Evolutionary conservation across 345 rosid species (phyloP), one percentile per base, ranked within the genome.

Genomic region (Populus tremula): DNA sequence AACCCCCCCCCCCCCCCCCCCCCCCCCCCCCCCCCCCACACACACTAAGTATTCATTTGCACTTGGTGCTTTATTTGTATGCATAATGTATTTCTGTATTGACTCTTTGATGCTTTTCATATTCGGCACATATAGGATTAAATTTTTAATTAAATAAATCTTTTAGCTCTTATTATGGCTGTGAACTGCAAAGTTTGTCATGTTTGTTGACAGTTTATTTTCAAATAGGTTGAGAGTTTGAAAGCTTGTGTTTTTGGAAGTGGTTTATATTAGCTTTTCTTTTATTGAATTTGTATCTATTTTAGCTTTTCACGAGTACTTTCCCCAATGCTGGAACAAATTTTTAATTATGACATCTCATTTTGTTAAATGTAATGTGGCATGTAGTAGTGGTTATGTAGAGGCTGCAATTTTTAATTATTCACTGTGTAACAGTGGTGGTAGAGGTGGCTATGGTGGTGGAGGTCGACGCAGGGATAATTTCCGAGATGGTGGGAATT

Each of bases 381-480:
- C 25, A 17, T 29, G 36, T 33, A 8, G 29, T 59, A 6, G 5
- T 65, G 12, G 0, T 13, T 36, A 21, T 56, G 36, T 11, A 70
- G 41, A 62, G 75, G 35, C 63, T 29, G 18, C 63, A 18, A 50
- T 72, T 23, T 70, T 84, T 75, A 69, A 27, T 74, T 38, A 49
- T 71, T 84, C 61, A 77, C 79, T 69, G 70, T 83, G 73, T 66
- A 75, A 79, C 91, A 89, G 98, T 45, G 94, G 97, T 36, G 87
- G 97, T 70, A 86, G 89, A 81, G 93, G 93, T 76, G 96, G 97
- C 80, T 90, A 89, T 66, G 93, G 94, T 41, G 94, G 97, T 75
- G 96, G 97, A 79, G 98, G 90, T 76, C 89, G 99, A 76, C 92
- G 93, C 81, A 90, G 94, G 77, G 94, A 93, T 75, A 89, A 84